Base-by-base conservation (phyloP, 75 land plant genomes). In the Sequoiadendron giganteum region DNA sequence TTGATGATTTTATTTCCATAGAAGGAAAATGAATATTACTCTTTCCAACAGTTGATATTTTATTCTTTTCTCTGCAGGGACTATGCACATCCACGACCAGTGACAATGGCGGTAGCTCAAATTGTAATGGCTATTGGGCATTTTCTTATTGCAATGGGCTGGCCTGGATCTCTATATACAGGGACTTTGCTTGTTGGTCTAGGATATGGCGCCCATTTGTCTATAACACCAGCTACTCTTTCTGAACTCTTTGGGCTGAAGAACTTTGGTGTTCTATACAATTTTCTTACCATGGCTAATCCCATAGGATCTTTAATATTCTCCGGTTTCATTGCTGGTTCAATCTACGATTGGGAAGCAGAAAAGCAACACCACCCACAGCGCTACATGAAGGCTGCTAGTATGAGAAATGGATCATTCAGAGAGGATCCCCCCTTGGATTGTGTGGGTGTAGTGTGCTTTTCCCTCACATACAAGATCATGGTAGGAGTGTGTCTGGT, bases 301-400 rank as follows among this genome's bases (percentile, higher is more conserved):
- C 97, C 97, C 7, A 86, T 91, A 7, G 97, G 96, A 40, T 95
- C 97, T 47, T 91, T 95, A 89, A 88, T 96, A 14, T 96, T 95
- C 91, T 96, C 97, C 8, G 95, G 94, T 18, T 87, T 93, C 10
- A 94, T 96, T 30, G 95, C 97, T 36, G 95, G 96, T 28, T 87
- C 84, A 55, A 92, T 98, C 21, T 98, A 98, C 83, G 99, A 98
- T 85, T 73, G 87, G 82, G 99, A 98, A 90, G 99, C 99, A 16
- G 94, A 92, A 84, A 96, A 92, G 75, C 97, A 96, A 6, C 88
- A 40, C 28, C 48, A 5, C 11, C 48, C n/a, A 2, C 84, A 48
- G 10, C 88, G 90, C 43, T 88, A 90, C 30, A 85, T 52, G 38
- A 52, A 52, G 55, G 55, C 55, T 52, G 42, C 2, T 85, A 85